A percentile compares a stretch with the other conserved stretches of the same genome.
Conservation (phyloP, 305 asterid species). For the Fraxinus albicans region DNA sequence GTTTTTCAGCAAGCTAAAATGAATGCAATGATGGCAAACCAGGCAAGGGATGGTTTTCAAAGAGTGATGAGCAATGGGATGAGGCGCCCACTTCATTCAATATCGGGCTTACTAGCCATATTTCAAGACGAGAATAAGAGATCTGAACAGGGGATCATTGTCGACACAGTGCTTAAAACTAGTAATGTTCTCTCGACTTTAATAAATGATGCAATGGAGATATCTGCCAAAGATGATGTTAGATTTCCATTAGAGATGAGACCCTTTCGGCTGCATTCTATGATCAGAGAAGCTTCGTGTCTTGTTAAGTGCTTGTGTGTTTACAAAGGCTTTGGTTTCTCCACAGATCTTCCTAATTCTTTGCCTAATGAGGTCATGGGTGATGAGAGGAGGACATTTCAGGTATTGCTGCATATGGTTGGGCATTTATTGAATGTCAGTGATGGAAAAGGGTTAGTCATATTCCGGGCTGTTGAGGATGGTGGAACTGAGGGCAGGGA, state of each 20-base stretch:
- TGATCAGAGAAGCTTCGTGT: conserved; percentile 79
- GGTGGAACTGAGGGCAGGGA: conserved; percentile 52
- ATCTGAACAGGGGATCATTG: conserved; percentile 61
- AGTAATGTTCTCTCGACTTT: conserved; percentile 74
- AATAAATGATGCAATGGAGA: conserved; percentile 78
- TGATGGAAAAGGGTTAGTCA: conserved; percentile 54
- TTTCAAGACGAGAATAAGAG: conserved; percentile 67
- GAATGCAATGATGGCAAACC: conserved; percentile 85
- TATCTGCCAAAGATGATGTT: conserved; percentile 63
- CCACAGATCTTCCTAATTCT: conserved; percentile 60
- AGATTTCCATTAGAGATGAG: conserved; percentile 65
- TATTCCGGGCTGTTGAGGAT: conserved; percentile 48
- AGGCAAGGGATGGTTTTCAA: conserved; percentile 81
- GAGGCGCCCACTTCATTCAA: conserved; percentile 93
- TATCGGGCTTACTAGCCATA: conserved; percentile 71
- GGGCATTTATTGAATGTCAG: conserved; percentile 63
- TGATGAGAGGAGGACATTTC: conserved; percentile 85
- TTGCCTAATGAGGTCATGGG: conserved; percentile 83
- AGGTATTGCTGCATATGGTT: conserved; percentile 84
- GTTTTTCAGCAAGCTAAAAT: conserved; percentile 77
- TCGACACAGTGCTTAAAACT: conserved; percentile 76
- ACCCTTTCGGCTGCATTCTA: conserved; percentile 61
- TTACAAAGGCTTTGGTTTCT: conserved; percentile 55
- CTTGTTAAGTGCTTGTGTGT: conserved; percentile 75
- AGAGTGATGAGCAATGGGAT: conserved; percentile 87